These are phyloP conservation scores for Lycium barbarum DNA, from an alignment of 257 asterid genomes.

Conservation along the genomic window DNA sequence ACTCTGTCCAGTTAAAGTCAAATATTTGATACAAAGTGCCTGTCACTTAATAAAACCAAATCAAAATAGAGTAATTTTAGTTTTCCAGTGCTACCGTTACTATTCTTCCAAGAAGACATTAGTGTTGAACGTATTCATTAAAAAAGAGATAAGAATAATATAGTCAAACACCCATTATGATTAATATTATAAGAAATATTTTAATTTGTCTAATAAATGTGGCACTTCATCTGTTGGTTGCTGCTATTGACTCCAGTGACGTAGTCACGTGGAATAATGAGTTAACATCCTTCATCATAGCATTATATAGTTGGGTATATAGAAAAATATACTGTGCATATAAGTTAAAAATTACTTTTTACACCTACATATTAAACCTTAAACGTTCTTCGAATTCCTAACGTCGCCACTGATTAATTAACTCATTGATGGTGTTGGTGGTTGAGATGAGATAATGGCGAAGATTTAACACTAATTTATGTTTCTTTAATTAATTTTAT, in stretches of 20 bases:
- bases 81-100: neutral
- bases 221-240: no score
- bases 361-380: neutral
- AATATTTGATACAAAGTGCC: neutral
- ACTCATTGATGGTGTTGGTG: neutral
- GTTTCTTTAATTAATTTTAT: neutral
- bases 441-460: neutral
- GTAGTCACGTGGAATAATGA: no score
- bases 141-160: no score
- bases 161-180: neutral
- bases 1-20: neutral
- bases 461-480: neutral
- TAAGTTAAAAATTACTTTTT: no score
- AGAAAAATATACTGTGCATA: no score
- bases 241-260: no score
- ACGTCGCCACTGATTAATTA: no score
- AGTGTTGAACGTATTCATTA: no score
- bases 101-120: conserved; percentile 5
- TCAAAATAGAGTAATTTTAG: neutral
- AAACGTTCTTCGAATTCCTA: neutral
- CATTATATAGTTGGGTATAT: no score
- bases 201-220: no score
- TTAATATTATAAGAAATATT: no score
- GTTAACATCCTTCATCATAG: no score
- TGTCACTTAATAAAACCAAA: neutral